Base-by-base conservation (phyloP, 768 basidiomycete genomes). In the Rhodotorula diobovata region DNA sequence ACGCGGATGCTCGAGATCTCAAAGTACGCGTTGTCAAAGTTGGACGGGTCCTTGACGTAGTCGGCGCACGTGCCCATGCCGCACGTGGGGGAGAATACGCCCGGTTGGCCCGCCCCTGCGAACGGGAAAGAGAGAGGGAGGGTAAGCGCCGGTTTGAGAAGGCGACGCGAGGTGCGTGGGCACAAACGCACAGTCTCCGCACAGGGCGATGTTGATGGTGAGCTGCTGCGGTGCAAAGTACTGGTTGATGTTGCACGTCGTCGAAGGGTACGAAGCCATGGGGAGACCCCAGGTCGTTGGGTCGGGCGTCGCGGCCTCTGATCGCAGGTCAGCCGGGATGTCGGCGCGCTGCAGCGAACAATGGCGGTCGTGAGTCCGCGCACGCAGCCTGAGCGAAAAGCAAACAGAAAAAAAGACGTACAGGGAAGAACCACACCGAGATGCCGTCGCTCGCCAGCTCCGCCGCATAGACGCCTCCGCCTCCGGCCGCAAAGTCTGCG, bases 21-120 rank as follows among this genome's bases (percentile, higher is more conserved):
- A 74, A 90, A 92, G 81, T 87, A 89, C 1, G 88, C 88, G 43
- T 82, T 83, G 77, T 85, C 83, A 79, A 87, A 90, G 74, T 83
- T 84, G 28, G 86, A 84, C 7, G 85, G 78, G 15, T 87, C 87
- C 66, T 88, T 81, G 53, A 90, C 89, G 67, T 86, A 89, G 81
- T 88, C 85, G 20, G 84, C 82, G 80, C 91, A 90, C 80, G 15
- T 9, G 43, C 89, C 88, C 2, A 81, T 80, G 10, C 82, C 76
- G 81, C 88, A 90, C 0, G 88, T 89, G 73, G 85, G 79, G 8
- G 82, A 79, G 80, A 90, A 87, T 53, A 86, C 81, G 50, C 80
- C 68, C 1, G 85, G 60, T 28, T 82, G 78, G 1, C 86, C 87
- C 12, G 89, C 67, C 63, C 67, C 66, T 63, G 61, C 53, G 9